phyloP scores from a whole-genome alignment of 805 yeast genomes.

The Pichia rugopelliculosa region DNA sequence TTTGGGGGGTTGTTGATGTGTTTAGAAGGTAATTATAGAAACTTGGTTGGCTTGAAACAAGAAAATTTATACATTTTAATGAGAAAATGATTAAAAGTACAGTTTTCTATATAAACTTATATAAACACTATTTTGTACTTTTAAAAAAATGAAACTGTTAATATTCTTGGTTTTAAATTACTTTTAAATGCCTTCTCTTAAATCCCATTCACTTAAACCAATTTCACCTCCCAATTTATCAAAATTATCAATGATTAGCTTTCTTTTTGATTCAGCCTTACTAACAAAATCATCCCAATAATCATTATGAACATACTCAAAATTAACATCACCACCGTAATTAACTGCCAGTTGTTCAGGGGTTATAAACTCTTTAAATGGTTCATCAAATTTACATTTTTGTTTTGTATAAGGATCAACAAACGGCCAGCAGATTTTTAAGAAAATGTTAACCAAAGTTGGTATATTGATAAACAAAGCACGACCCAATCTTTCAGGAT shows the following conservation, averaged over 20 bases:
- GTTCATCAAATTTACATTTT: conserved; percentile 86
- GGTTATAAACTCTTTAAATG: conserved; percentile 79
- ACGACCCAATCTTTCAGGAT: conserved; percentile 92
- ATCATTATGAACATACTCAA: conserved; percentile 69
- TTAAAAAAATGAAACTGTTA: background rate
- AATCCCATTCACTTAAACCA: conserved; percentile 78
- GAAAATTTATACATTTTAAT: conserved; percentile 87
- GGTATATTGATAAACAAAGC: conserved; percentile 91
- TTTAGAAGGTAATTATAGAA: conserved; percentile 90
- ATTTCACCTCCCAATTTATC: conserved; percentile 60
- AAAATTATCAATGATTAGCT: conserved; percentile 57
- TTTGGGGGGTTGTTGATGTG: conserved; percentile 94
- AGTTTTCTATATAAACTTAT: background rate
- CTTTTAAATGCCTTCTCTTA: conserved; percentile 39
- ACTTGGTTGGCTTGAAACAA: conserved; percentile 81
- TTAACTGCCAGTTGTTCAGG: conserved; percentile 67
- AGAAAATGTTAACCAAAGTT: conserved; percentile 88
- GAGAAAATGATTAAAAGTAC: conserved; percentile 40
- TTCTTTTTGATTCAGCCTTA: conserved; percentile 51
- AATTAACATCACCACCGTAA: conserved; percentile 81
- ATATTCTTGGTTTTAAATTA: too few species aligned
- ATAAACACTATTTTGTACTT: background rate
- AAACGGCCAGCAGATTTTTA: conserved; percentile 90
- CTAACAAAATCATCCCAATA: conserved; percentile 74
- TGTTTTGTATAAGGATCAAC: conserved; percentile 94